These are phyloP conservation scores for Colletotrichum camelliae DNA, from an alignment of 2,329 filamentous ascomycete genomes.

Conservation along the genomic window DNA sequence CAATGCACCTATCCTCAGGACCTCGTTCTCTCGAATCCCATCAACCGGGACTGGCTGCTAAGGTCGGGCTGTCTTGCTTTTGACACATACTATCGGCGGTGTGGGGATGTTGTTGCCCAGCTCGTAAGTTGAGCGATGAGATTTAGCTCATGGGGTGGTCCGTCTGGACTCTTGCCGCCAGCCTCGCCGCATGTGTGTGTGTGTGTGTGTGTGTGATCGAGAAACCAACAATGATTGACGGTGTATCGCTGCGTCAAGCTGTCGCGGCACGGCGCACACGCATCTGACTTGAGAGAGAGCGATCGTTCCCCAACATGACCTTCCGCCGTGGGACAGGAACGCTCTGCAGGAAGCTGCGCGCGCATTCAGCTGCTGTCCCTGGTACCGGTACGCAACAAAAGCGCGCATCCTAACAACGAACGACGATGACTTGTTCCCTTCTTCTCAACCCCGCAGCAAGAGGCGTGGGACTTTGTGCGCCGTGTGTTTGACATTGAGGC, in stretches of 20 bases:
- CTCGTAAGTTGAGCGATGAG: neutral
- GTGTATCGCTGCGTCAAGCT: neutral
- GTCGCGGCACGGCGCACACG: neutral
- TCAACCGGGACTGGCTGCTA: neutral
- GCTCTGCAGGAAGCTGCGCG: neutral
- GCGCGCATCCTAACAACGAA: neutral
- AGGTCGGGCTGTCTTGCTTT: neutral
- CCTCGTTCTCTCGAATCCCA: neutral
- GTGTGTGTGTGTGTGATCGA: neutral
- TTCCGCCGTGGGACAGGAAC: neutral
- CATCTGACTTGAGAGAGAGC: neutral
- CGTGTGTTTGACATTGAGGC: neutral
- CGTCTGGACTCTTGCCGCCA: neutral
- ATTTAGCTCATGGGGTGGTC: neutral
- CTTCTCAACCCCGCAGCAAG: constrained; percentile 2
- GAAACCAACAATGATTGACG: neutral
- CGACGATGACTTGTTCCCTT: neutral
- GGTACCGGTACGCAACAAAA: neutral
- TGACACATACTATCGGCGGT: neutral
- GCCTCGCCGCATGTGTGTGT: neutral
- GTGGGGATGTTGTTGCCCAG: neutral
- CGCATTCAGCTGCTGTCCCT: neutral
- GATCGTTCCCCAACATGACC: neutral
- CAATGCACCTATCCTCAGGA: constrained; percentile 1
- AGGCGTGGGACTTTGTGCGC: neutral